These are phyloP conservation scores for Vitellaria paradoxa DNA, from an alignment of 179 eudicot genomes.

Conservation along the genomic window DNA sequence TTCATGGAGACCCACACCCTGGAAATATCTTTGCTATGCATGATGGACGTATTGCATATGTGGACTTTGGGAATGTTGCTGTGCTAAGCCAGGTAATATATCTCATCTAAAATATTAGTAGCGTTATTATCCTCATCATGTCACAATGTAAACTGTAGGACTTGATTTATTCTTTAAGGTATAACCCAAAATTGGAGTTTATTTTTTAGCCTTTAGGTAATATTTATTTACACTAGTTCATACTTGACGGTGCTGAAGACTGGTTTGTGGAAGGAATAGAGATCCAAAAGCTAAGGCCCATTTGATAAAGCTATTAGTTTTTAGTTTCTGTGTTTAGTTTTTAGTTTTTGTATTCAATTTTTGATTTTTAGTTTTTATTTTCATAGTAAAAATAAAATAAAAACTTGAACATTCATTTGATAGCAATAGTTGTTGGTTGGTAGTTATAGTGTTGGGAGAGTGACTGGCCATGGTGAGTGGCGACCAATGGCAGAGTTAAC, in stretches of 20 bases:
- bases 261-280: no score
- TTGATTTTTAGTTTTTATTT: no score
- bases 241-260: neutral
- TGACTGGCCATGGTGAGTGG: no score
- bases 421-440: no score
- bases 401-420: no score
- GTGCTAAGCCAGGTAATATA: constrained; percentile 84
- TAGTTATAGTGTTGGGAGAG: no score
- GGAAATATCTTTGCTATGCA: constrained; percentile 99
- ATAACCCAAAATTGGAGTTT: neutral
- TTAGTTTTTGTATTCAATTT: no score
- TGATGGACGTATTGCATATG: constrained; percentile 98
- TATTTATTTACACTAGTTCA: neutral
- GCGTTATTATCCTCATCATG: neutral
- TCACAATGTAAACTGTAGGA: neutral
- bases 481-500: no score
- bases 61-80: constrained; percentile 98
- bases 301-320: no score
- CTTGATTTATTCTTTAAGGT: neutral
- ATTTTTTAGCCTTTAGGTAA: neutral
- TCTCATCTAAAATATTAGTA: neutral
- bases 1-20: constrained; percentile 99
- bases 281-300: no score
- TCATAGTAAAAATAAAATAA: no score
- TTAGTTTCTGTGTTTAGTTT: no score